A percentile compares a stretch with the other conserved stretches of the same genome.
phyloP scores from a whole-genome alignment of 2,329 filamentous ascomycete genomes.

The Macrophomina phaseolina region DNA sequence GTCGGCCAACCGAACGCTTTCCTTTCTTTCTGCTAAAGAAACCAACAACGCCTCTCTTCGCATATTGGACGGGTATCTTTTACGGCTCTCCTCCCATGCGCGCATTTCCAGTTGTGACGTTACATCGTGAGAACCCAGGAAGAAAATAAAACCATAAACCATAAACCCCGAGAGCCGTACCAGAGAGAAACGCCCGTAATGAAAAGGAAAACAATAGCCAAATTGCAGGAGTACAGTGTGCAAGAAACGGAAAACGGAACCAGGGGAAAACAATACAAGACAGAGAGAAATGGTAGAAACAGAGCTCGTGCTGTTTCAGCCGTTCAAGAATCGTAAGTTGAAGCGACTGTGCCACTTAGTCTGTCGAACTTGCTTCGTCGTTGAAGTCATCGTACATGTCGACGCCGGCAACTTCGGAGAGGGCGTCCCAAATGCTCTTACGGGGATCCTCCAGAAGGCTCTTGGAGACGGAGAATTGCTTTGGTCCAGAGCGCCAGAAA shows the following conservation, averaged over 20 bases:
- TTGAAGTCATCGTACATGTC: constrained; percentile 27
- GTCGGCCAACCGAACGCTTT: neutral
- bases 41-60: constrained; percentile 18
- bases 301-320: neutral
- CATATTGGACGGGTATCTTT: constrained; percentile 23
- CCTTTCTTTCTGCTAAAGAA: neutral
- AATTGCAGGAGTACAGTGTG: neutral
- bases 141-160: neutral
- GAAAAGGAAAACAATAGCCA: constrained; percentile 1
- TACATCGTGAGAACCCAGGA: neutral
- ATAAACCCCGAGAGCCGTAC: neutral
- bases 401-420: constrained; percentile 16
- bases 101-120: constrained; percentile 2
- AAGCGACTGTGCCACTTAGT: neutral
- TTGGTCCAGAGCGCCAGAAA: constrained; percentile 9
- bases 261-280: constrained; percentile 12
- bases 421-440: constrained; percentile 24
- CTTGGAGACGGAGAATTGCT: constrained; percentile 3
- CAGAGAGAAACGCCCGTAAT: neutral
- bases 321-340: neutral
- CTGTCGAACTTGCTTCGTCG: constrained; percentile 12
- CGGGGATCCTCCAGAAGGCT: constrained; percentile 11
- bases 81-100: neutral
- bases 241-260: constrained; percentile 8
- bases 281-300: constrained; percentile 7